Percentiles rank a stretch among this genome's conserved stretches.
These are phyloP conservation scores for Chytriomyces hyalinus DNA, from an alignment of 192 early-diverging fungal species.

Conservation along the genomic window DNA sequence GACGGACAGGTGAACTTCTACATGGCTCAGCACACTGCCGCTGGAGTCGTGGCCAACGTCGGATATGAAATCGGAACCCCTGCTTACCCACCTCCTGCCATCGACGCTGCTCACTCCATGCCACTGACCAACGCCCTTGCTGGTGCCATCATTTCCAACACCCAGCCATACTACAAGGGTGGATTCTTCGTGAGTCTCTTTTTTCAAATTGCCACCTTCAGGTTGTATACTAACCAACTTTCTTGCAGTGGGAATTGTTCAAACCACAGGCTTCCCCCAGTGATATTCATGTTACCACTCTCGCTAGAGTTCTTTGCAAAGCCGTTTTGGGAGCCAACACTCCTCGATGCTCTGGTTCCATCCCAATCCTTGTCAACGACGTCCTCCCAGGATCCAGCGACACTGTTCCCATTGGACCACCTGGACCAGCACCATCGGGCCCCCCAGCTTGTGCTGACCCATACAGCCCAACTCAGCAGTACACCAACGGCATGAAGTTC, in stretches of 20 bases:
- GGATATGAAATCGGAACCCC: constrained; percentile 27
- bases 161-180: constrained; percentile 21
- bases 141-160: neutral
- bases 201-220: no score
- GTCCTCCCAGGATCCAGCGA: constrained; percentile 2
- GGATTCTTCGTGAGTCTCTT: neutral
- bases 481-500: neutral
- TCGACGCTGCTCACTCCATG: neutral
- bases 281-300: constrained; percentile 13
- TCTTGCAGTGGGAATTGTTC: constrained; percentile 15
- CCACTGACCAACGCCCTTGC: constrained; percentile 7
- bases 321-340: neutral
- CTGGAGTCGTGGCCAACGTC: constrained; percentile 6
- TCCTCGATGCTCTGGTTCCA: constrained; percentile 17
- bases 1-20: constrained; percentile 20
- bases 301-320: constrained; percentile 1
- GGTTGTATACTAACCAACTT: no score
- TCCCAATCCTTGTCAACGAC: neutral
- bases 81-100: constrained; percentile 3
- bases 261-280: constrained; percentile 6
- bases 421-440: neutral
- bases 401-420: neutral
- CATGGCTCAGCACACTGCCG: constrained; percentile 22
- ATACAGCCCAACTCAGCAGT: neutral
- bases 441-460: constrained; percentile 1